phyloP scores from a whole-genome alignment of 2,329 filamentous ascomycete species.

The Penicillium oxalicum region DNA sequence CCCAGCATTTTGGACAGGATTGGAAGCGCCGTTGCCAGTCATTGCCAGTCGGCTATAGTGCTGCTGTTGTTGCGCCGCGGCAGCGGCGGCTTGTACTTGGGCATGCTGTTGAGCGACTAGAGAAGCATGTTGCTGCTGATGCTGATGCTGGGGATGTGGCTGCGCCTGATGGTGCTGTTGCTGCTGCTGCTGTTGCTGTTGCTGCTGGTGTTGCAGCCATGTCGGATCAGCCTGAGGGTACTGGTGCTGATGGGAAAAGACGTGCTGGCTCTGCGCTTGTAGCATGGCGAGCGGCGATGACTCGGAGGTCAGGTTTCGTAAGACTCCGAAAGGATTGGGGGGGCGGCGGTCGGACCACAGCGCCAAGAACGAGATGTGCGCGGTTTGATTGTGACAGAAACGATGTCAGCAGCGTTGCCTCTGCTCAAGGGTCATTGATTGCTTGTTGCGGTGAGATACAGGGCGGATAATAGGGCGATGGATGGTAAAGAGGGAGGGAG shows the following conservation, averaged over 20 bases:
- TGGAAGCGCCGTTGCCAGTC: slow-evolving; percentile 50
- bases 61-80: slow-evolving; percentile 43
- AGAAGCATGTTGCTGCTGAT: slow-evolving; percentile 40
- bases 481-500: slow-evolving; percentile 21
- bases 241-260: slow-evolving; percentile 56
- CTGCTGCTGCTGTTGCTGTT: slow-evolving; percentile 28
- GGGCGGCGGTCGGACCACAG: slow-evolving; percentile 1
- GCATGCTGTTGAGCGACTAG: slow-evolving; percentile 49
- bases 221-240: slow-evolving; percentile 44
- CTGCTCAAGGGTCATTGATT: slow-evolving; percentile 28
- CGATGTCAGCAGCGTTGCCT: slow-evolving; percentile 23
- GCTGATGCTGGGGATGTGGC: slow-evolving; percentile 35
- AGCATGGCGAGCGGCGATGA: slow-evolving; percentile 36
- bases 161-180: slow-evolving; percentile 31
- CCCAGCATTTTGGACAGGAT: slow-evolving; percentile 31
- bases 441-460: slow-evolving; percentile 9
- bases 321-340: slow-evolving; percentile 24
- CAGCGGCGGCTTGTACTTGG: slow-evolving; percentile 46
- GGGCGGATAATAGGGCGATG: slow-evolving; percentile 17
- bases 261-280: slow-evolving; percentile 52
- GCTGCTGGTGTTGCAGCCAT: slow-evolving; percentile 42
- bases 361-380: slow-evolving; percentile 1
- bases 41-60: slow-evolving; percentile 69
- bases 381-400: slow-evolving; percentile 6
- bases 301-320: slow-evolving; percentile 18